Evolutionary conservation across 805 yeast species (phyloP).

Genomic region (Zygoascus biomembranicola): DNA sequence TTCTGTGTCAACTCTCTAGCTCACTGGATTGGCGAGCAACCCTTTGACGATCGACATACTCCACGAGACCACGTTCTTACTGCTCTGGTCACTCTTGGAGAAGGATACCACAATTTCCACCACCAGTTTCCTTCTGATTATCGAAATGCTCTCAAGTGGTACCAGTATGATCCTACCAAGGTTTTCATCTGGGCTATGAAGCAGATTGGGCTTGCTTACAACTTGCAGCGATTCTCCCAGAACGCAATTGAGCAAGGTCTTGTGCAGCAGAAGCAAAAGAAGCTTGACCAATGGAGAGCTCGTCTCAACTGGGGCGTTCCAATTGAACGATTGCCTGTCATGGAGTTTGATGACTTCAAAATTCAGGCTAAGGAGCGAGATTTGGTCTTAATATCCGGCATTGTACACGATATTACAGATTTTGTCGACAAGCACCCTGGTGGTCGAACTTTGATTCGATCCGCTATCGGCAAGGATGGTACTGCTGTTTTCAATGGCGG

Average conservation of each 20-base stretch:
- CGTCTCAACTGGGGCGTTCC: constrained; percentile 92
- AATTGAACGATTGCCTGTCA: constrained; percentile 71
- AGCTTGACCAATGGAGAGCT: constrained; percentile 66
- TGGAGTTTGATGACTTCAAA: constrained; percentile 47
- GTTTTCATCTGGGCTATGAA: constrained; percentile 51
- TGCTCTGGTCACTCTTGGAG: constrained; percentile 72
- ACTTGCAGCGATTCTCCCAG: constrained; percentile 46
- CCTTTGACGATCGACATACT: constrained; percentile 66
- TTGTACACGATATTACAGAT: constrained; percentile 88
- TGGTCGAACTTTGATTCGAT: constrained; percentile 66
- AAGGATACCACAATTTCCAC: constrained; percentile 87
- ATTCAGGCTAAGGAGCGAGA: constrained; percentile 46
- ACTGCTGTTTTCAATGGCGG: constrained; percentile 94
- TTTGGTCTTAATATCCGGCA: constrained; percentile 77
- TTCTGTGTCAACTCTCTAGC: constrained; percentile 77
- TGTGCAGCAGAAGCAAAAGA: constrained; percentile 75
- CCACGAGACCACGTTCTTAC: constrained; percentile 60
- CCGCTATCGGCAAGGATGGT: constrained; percentile 89
- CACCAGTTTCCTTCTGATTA: constrained; percentile 93
- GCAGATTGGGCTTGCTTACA: constrained; percentile 49
- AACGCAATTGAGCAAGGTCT: constrained; percentile 61
- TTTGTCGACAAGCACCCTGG: constrained; percentile 93
- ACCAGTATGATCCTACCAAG: constrained; percentile 82
- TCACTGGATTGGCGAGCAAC: constrained; percentile 66
- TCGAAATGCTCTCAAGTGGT: constrained; percentile 62